Conservation (phyloP, 306 rosid species). For the Medicago ruthenica region DNA sequence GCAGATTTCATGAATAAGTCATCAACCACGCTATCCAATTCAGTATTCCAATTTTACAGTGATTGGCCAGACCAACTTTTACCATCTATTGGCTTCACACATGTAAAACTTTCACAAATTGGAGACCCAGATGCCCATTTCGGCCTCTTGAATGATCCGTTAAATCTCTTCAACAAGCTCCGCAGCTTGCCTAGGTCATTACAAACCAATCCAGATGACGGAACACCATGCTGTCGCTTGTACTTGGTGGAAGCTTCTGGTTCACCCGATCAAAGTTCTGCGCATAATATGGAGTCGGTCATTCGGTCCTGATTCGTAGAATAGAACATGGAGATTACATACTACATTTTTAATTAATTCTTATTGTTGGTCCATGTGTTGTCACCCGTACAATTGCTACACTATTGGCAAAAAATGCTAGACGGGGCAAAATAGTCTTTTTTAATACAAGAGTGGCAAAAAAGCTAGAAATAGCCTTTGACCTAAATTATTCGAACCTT, state of each 20-base stretch:
- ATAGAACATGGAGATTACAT: constrained; percentile 41
- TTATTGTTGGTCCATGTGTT: constrained; percentile 19
- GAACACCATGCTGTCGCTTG: constrained; percentile 89
- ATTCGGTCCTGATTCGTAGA: constrained; percentile 42
- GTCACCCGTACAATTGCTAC: constrained; percentile 8
- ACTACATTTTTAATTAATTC: constrained; percentile 25
- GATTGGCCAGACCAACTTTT: constrained; percentile 98
- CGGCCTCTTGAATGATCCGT: constrained; percentile 79
- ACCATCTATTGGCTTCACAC: constrained; percentile 85
- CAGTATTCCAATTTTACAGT: constrained; percentile 86
- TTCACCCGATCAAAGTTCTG: constrained; percentile 62
- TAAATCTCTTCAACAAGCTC: constrained; percentile 86
- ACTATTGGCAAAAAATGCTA: neutral
- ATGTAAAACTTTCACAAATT: constrained; percentile 86
- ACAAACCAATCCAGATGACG: constrained; percentile 87
- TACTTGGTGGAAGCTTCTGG: constrained; percentile 94
- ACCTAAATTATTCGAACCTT: constrained; percentile 13
- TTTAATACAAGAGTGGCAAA: constrained; percentile 2
- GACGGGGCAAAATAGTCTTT: neutral
- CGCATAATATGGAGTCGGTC: constrained; percentile 43
- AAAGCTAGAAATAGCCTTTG: constrained; percentile 34
- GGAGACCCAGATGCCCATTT: constrained; percentile 98
- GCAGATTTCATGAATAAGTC: constrained; percentile 97
- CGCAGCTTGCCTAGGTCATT: constrained; percentile 84
- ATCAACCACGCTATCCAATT: constrained; percentile 75